Evolutionary conservation across 2,329 filamentous ascomycete species (phyloP), one percentile per base, ranked within the genome.

Genomic region (Dothistroma pini): DNA sequence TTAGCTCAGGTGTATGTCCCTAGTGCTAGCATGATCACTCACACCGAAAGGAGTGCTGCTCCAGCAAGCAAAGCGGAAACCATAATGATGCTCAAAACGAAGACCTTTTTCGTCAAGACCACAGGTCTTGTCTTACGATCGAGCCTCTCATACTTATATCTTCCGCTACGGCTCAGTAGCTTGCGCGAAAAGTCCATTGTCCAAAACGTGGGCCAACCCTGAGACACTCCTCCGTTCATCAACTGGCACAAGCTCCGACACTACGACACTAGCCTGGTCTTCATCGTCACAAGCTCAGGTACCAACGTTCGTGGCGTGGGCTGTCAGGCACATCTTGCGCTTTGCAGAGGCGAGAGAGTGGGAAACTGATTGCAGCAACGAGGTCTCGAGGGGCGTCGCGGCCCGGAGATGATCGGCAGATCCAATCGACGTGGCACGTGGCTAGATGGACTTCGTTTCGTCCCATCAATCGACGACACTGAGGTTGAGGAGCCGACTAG

Each of bases 31-130:
- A 22, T 21, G 34, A 49, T 57, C 4, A n/a, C 59, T 54, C 34
- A 67, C 65, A 59, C 59, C 10, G 61, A 59, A n/a, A 65, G 47
- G 57, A 67, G 48, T 38, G 64, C 54, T 29, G 31, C 63, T 4
- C 59, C 59, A n/a, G 61, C 56, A 7, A 56, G 56, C 22, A 63
- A 51, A 19, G 54, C 47, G 16, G 54, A 35, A 16, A 60, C 51
- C 63, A 67, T 62, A 12, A 59, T 56, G 54, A 63, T 35, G 9
- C 48, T 16, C 16, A 56, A 21, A 4, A 54, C 16, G n/a, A 19
- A 29, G 11, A 19, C 38, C 31, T 50, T 58, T 11, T n/a, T 16
- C 9, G 47, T 41, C 16, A 12, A 31, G n/a, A 38, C 31, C 29
- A 32, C 44, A 51, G 25, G 32, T n/a, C 38, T 32, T 8, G 38